Base-by-base conservation (phyloP, 768 basidiomycete species). In the Boletus sensibilis region DNA sequence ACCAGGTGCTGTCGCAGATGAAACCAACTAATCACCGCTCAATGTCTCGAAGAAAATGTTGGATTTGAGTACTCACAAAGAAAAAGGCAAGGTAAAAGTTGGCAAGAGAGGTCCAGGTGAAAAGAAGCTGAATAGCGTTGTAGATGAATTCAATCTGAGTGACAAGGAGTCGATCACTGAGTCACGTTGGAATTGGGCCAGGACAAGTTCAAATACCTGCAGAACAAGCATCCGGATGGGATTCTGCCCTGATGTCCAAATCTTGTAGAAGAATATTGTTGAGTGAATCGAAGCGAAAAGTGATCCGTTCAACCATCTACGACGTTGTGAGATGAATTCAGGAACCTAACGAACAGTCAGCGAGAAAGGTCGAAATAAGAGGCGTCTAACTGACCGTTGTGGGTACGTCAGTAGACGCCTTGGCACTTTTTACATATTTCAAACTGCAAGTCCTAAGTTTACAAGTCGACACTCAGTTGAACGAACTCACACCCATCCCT, bases 31-130 rank as follows among this genome's bases (percentile, higher is more conserved):
- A 66, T 62, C 63, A 64, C 62, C 1, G 47, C 42, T 57, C 65
- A 64, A 47, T 72, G 37, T 43, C 57, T 49, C n/a, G 47, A 6
- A 58, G 21, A 65, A 49, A 29, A 60, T 31, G 44, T 67, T 65
- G 1, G 55, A 49, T 16, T 64, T 29, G n/a, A 57, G 45, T 18
- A 79, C 89, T 74, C 64, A 92, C 89, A 74, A 94, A 95, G 82
- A 90, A 95, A 78, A 95, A 94, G 40, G 93, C 90, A 50, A 96
- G 79, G 70, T 93, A 97, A 75, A 94, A 97, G 71, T 95, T 96
- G 33, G 92, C 94, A 42, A 96, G 76, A 16, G 88, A 84, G 10
- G 94, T 95, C 95, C 95, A 98, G 14, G 94, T 90, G 73, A 98
- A 97, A 52, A 97, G 40, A 23, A 98, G 85, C 63, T 94, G 90